These are phyloP conservation scores for Monilinia vaccinii-corymbosi DNA, from an alignment of 2,329 filamentous ascomycete species.

Conservation along the genomic window DNA sequence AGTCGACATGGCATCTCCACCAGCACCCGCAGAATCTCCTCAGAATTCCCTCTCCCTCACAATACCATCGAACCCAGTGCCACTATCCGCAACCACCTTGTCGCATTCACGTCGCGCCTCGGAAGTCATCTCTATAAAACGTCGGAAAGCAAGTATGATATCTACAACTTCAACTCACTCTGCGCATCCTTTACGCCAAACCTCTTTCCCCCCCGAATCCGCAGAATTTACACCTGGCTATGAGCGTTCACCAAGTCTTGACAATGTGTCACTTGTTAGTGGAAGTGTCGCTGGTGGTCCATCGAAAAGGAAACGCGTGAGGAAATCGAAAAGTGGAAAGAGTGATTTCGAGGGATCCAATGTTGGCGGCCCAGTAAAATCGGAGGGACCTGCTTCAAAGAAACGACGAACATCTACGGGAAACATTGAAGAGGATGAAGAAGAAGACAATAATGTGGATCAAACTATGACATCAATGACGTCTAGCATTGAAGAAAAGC, in stretches of 20 bases:
- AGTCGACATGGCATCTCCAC: constrained; percentile 26
- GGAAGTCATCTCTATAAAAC: constrained; percentile 45
- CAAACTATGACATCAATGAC: constrained; percentile 33
- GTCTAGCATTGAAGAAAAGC: constrained; percentile 57
- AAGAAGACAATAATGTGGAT: constrained; percentile 38
- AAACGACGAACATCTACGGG: constrained; percentile 35
- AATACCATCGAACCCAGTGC: constrained; percentile 37
- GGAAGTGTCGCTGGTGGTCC: constrained; percentile 44
- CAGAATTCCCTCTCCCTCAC: constrained; percentile 41
- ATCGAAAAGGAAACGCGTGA: constrained; percentile 50
- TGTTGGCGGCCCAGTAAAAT: not conserved
- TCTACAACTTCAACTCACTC: constrained; percentile 44
- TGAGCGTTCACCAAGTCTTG: constrained; percentile 57
- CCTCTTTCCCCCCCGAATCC: constrained; percentile 66
- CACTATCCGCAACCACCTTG: constrained; percentile 43
- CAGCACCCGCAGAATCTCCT: constrained; percentile 21
- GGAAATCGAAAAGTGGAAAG: constrained; percentile 50
- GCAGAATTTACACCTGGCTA: constrained; percentile 33
- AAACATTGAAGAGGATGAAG: constrained; percentile 43
- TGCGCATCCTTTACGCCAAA: constrained; percentile 66
- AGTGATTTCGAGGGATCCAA: constrained; percentile 32
- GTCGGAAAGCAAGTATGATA: constrained; percentile 60
- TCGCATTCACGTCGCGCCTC: constrained; percentile 45
- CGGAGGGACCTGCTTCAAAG: constrained; percentile 36
- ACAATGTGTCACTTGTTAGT: constrained; percentile 50